A percentile compares a stretch with the other conserved stretches of the same genome.
Conservation (phyloP, 129 eudicot genomes). For the Escallonia rubra region DNA sequence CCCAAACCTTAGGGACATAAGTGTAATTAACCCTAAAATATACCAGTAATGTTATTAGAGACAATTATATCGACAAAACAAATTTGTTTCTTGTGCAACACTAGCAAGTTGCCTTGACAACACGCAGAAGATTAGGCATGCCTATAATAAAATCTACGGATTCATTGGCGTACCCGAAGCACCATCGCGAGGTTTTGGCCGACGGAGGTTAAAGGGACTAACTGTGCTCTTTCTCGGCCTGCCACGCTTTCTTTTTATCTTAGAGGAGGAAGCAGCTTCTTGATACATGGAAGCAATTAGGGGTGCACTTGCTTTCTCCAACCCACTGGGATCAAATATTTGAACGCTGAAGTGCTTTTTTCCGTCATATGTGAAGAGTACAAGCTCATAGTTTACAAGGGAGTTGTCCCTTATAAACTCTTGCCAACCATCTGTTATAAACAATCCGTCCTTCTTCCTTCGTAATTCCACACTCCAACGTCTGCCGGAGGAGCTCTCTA, state of each 20-base stretch:
- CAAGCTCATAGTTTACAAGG: neutral
- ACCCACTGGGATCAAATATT: slow-evolving; percentile 14
- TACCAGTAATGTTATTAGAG: too few relatives aligned
- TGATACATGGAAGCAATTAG: neutral
- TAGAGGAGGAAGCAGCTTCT: neutral
- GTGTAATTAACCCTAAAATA: too few relatives aligned
- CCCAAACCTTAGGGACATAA: too few relatives aligned
- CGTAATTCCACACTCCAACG: slow-evolving; percentile 5
- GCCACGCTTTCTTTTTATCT: neutral
- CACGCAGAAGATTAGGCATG: too few relatives aligned
- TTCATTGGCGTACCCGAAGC: neutral
- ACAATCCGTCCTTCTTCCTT: neutral
- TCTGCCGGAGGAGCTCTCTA: slow-evolving; percentile 7
- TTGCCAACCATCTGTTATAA: slow-evolving; percentile 20
- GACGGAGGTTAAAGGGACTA: neutral
- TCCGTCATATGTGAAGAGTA: slow-evolving; percentile 31
- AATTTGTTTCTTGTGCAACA: too few relatives aligned
- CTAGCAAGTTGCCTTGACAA: too few relatives aligned
- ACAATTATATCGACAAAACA: too few relatives aligned
- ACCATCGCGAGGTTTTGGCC: neutral
- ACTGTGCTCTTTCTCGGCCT: slow-evolving; percentile 3
- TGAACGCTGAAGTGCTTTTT: slow-evolving; percentile 13
- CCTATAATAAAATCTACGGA: too few relatives aligned
- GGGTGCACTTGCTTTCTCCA: slow-evolving; percentile 2
- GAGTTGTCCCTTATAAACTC: slow-evolving; percentile 9